phyloP scores from a whole-genome alignment of 805 yeast species.

The Wickerhamomyces hampshirensis region DNA sequence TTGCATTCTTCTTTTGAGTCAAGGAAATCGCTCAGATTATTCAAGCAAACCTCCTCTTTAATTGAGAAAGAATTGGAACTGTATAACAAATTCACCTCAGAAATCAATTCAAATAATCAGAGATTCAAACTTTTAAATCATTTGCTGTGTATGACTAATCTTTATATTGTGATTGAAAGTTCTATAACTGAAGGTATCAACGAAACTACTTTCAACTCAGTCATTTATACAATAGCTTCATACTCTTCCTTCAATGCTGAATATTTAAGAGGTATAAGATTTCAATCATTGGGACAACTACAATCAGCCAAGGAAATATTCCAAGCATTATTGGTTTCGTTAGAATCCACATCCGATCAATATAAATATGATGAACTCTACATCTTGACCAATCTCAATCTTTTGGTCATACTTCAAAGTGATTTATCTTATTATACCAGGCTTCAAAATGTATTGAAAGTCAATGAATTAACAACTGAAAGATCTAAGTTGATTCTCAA shows the following conservation, averaged over 20 bases:
- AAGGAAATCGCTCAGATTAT: slow-evolving; percentile 14
- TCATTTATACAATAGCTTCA: not conserved
- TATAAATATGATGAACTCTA: slow-evolving; percentile 14
- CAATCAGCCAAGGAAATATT: slow-evolving; percentile 3
- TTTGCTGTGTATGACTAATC: slow-evolving; percentile 4
- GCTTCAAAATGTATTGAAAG: slow-evolving; percentile 1
- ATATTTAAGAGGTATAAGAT: not conserved
- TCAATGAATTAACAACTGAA: slow-evolving; percentile 4
- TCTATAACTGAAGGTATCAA: slow-evolving; percentile 8
- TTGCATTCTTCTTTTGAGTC: slow-evolving; percentile 18
- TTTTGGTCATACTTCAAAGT: slow-evolving; percentile 12
- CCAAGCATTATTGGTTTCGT: not conserved
- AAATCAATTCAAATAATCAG: not conserved
- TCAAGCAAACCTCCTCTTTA: not conserved
- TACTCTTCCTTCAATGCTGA: not conserved
- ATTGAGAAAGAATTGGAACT: not conserved
- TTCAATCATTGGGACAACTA: slow-evolving; percentile 15
- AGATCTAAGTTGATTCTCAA: slow-evolving; percentile 4
- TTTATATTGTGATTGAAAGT: slow-evolving; percentile 14
- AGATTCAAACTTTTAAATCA: not conserved
- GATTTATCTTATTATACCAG: slow-evolving; percentile 10
- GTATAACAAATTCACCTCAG: not conserved
- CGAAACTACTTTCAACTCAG: slow-evolving; percentile 1
- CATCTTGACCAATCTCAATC: slow-evolving; percentile 11
- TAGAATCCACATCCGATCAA: not conserved